Conservation (phyloP, 371 early-diverging fungal genomes). For the Lichtheimia corymbifera region DNA sequence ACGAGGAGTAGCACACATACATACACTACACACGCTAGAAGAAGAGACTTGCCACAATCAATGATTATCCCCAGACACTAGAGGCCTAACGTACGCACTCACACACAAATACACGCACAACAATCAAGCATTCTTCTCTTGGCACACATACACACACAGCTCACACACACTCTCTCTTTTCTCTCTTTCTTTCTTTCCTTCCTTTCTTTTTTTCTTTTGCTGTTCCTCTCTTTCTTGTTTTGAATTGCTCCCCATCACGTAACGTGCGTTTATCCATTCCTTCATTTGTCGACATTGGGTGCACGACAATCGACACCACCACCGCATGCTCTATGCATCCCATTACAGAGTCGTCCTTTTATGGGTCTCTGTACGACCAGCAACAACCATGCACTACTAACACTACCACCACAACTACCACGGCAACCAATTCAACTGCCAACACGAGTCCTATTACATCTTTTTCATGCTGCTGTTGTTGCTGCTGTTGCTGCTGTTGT, state of each 20-base stretch:
- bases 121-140: not conserved
- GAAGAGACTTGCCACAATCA: not conserved
- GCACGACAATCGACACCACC: not conserved
- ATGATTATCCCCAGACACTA: not conserved
- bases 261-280: not conserved
- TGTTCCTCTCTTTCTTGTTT: not conserved
- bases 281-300: not conserved
- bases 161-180: not conserved
- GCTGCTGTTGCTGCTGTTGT: constrained; percentile 8
- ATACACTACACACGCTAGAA: not conserved
- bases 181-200: not conserved
- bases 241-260: not conserved
- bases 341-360: constrained; percentile 2
- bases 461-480: constrained; percentile 1
- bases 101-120: not conserved
- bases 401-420: too few relatives aligned
- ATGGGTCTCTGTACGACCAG: constrained; percentile 5
- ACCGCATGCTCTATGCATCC: constrained; percentile 2
- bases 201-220: not conserved
- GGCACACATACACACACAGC: not conserved
- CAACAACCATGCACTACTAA: not conserved
- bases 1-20: not conserved
- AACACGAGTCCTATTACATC: too few relatives aligned
- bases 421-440: too few relatives aligned
- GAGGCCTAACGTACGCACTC: not conserved